Evolutionary conservation across 305 asterid species (phyloP).

Genomic region (Solanum hybrid): DNA sequence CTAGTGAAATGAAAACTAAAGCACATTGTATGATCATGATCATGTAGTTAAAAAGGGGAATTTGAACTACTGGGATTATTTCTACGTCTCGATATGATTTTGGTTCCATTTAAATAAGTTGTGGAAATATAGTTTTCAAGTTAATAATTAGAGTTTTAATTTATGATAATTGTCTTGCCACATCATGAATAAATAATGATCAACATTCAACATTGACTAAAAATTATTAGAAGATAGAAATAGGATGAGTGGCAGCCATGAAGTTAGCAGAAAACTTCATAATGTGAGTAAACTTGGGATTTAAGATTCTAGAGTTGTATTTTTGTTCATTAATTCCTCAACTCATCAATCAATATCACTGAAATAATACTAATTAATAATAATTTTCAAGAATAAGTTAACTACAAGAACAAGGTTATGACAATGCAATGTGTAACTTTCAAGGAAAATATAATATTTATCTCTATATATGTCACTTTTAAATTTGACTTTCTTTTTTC

Average conservation of each 20-base stretch:
- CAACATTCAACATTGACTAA: not conserved
- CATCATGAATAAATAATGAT: not conserved
- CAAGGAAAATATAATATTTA: not conserved
- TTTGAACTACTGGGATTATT: too few species aligned
- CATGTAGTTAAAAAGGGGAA: too few species aligned
- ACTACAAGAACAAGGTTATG: not conserved
- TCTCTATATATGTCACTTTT: not conserved
- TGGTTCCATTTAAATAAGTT: not conserved
- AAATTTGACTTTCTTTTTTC: not conserved
- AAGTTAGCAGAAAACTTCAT: not conserved
- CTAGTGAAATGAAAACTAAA: too few species aligned
- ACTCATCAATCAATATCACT: not conserved
- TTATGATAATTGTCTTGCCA: too few species aligned
- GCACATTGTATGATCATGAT: too few species aligned
- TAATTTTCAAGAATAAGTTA: not conserved
- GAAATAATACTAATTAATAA: not conserved
- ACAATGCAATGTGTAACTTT: not conserved
- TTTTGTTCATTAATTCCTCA: not conserved
- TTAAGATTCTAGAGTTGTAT: not conserved
- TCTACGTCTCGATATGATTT: too few species aligned
- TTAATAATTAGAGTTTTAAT: too few species aligned
- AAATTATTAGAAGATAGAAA: not conserved
- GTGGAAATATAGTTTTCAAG: not conserved
- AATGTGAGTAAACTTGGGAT: not conserved
- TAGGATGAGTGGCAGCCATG: not conserved